Evolutionary conservation across 805 yeast genomes (phyloP), one percentile per base, ranked within the genome.

Genomic region (Metschnikowia dekortorum): DNA sequence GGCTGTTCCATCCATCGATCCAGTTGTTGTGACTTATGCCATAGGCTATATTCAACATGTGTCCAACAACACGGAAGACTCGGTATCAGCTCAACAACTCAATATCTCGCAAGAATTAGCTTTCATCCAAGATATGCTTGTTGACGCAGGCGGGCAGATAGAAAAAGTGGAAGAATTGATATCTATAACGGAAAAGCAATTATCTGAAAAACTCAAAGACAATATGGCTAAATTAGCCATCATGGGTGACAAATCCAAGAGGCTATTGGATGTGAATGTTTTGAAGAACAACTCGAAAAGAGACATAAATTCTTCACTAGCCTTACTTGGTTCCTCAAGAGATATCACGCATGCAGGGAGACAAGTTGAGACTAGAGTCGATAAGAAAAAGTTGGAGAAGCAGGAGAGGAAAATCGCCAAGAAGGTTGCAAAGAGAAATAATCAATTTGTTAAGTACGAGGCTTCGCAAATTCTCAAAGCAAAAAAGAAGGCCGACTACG

Each of bases 381-480:
- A 94, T 68, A 87, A 87, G 77, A 91, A 90, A 83, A 94, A 94
- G 70, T 82, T 94, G 61, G 97, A 91, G 65, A 94, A 92, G 69
- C 99, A 97, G 51, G 99, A 94, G 74, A 83, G 90, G 62, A 94
- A 94, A 76, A 91, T 94, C 65, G 97, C 97, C 22, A 92, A 95
- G 65, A 94, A 94, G 73, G 92, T 94, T 54, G 97, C 97, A 38
- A 92, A 92, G 75, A 80, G 90, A 59, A 81, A 82, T 64, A 88
- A 88, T 66, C 82, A 84, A 64, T 87, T 87, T 64, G 96, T 89
- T 58, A 66, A 89, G 63, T 89, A 89, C 66, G 96, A 94, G 70
- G 96, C 97, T n/a, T 90, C 97, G 39, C 90, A 87, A 70, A 78
- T 94, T 59, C 76, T 94, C 55, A 78, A 80, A 54, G 87, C 81